Evolutionary conservation across 805 yeast genomes (phyloP).

Genomic region (Dipodascus albidus): DNA sequence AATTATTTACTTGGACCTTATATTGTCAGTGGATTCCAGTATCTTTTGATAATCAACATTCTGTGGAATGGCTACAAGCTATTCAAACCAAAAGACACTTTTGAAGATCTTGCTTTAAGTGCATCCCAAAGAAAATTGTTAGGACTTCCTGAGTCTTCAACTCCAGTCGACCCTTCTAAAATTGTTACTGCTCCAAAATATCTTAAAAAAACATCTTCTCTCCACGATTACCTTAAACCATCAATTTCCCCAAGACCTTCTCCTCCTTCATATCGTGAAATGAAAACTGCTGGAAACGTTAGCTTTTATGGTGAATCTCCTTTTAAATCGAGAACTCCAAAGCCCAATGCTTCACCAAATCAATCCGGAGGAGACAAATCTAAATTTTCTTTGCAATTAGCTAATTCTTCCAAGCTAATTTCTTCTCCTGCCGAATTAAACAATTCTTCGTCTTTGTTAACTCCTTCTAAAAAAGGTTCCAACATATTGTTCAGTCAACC

Average conservation of each 20-base stretch:
- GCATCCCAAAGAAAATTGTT: slow-evolving; percentile 19
- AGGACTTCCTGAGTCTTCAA: slow-evolving; percentile 19
- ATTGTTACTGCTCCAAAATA: slow-evolving; percentile 18
- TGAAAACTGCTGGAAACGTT: neutral
- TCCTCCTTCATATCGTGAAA: neutral
- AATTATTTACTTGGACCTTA: slow-evolving; percentile 13
- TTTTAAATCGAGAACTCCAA: neutral
- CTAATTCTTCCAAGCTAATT: too few relatives aligned
- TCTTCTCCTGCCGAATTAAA: too few relatives aligned
- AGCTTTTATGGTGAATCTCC: neutral
- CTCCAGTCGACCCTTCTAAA: slow-evolving; percentile 7
- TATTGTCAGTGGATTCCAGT: slow-evolving; percentile 11
- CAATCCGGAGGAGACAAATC: too few relatives aligned
- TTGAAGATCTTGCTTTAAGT: slow-evolving; percentile 19
- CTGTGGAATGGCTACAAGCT: slow-evolving; percentile 7
- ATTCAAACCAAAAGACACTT: slow-evolving; percentile 12
- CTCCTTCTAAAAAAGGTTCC: too few relatives aligned
- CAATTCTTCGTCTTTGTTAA: too few relatives aligned
- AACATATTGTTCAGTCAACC: too few relatives aligned
- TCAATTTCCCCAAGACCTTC: slow-evolving; percentile 4
- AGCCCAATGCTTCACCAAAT: neutral
- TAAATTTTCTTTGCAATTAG: too few relatives aligned
- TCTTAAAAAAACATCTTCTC: slow-evolving; percentile 13
- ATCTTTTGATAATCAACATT: slow-evolving; percentile 15
- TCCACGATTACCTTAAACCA: slow-evolving; percentile 11